Evolutionary conservation across 306 rosid species (phyloP).

Genomic region (Leucaena leucocephala): DNA sequence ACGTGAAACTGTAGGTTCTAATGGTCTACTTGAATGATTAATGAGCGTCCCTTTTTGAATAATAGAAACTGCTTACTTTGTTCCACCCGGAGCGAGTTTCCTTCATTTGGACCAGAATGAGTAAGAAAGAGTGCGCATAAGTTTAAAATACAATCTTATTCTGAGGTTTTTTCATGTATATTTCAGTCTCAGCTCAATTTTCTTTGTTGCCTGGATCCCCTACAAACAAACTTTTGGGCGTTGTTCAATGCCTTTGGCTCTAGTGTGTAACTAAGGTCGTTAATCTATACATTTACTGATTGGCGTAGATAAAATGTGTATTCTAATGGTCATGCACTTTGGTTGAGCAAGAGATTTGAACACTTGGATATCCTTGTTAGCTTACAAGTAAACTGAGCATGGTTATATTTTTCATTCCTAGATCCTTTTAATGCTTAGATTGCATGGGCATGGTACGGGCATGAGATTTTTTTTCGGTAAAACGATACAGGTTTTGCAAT

Average conservation of each 20-base stretch:
- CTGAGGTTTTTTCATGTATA: background rate
- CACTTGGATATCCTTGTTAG: background rate
- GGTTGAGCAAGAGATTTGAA: background rate
- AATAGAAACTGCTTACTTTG: constrained; percentile 3
- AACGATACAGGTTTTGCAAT: background rate
- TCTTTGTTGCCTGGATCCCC: background rate
- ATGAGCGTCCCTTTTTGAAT: background rate
- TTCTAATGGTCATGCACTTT: background rate
- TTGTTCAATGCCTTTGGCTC: background rate
- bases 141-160: background rate
- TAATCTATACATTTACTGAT: background rate
- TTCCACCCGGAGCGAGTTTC: constrained; percentile 13
- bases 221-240: background rate
- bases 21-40: background rate
- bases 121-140: background rate
- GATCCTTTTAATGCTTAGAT: background rate
- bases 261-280: background rate
- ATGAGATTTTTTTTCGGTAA: background rate
- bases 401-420: background rate
- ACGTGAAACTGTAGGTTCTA: background rate
- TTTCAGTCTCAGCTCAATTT: background rate
- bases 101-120: background rate
- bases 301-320: constrained; percentile 6
- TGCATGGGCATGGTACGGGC: background rate
- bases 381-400: background rate